Evolutionary conservation across 2,329 filamentous ascomycete genomes (phyloP).

Genomic region (Penicillium sumatraense): DNA sequence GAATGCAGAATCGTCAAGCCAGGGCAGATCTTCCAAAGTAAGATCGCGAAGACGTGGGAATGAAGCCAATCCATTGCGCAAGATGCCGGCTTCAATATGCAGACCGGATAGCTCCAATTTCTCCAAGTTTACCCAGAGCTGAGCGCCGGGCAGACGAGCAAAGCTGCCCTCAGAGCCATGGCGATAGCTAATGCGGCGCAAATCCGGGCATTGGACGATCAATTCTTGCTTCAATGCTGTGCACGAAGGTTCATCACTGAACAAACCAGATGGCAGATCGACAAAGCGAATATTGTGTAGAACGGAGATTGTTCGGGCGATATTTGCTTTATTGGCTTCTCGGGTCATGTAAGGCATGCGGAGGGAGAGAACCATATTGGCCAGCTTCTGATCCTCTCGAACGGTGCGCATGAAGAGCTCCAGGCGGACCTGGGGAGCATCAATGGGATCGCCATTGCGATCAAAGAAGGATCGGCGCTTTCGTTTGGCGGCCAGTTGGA

Average conservation of each 20-base stretch:
- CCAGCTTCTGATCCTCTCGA: conserved; percentile 74
- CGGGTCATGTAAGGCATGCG: conserved; percentile 96
- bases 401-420: conserved; percentile 80
- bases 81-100: conserved; percentile 42
- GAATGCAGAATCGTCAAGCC: conserved; percentile 79
- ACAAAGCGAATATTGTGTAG: conserved; percentile 85
- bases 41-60: conserved; percentile 73
- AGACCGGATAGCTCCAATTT: conserved; percentile 45
- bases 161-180: conserved; percentile 78
- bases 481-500: conserved; percentile 76
- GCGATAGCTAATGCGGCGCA: conserved; percentile 88
- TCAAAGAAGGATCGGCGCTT: conserved; percentile 74
- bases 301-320: conserved; percentile 84
- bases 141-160: conserved; percentile 66
- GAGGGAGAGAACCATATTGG: conserved; percentile 73
- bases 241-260: conserved; percentile 76
- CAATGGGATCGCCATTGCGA: conserved; percentile 78
- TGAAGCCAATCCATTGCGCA: conserved; percentile 72
- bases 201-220: conserved; percentile 78
- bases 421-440: conserved; percentile 76
- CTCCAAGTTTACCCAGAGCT: conserved; percentile 47
- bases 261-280: conserved; percentile 88
- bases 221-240: conserved; percentile 80
- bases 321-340: conserved; percentile 80
- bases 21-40: conserved; percentile 71